Evolutionary conservation across 345 rosid species (phyloP).

Genomic region (Populus deltoides): DNA sequence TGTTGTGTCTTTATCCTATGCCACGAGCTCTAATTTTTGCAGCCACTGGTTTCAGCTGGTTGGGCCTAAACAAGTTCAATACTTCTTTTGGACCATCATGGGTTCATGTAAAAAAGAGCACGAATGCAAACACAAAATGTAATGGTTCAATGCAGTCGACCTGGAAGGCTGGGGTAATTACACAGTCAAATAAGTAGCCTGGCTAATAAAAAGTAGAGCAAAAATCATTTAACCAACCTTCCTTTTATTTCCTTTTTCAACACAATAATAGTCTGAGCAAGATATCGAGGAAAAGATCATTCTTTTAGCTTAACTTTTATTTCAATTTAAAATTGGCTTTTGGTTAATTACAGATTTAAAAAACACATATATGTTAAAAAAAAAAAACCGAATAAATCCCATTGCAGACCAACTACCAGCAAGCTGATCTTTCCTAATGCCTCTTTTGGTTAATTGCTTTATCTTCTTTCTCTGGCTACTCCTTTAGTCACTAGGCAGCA

Average conservation of each 20-base stretch:
- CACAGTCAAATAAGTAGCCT: slow-evolving; percentile 13
- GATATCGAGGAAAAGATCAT: not conserved
- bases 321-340: not conserved
- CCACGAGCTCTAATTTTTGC: slow-evolving; percentile 11
- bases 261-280: slow-evolving; percentile 7
- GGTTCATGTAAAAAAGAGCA: not conserved
- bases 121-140: not conserved
- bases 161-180: not conserved
- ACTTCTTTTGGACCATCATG: not conserved
- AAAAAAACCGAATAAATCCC: not conserved
- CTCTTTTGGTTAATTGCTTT: not conserved
- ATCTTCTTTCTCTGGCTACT: not conserved
- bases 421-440: slow-evolving; percentile 11
- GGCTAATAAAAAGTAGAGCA: slow-evolving; percentile 14
- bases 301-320: not conserved
- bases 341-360: not conserved
- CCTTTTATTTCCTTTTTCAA: slow-evolving; percentile 14
- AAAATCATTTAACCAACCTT: slow-evolving; percentile 20
- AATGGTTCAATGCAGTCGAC: not conserved
- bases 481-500: slow-evolving; percentile 1
- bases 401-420: not conserved
- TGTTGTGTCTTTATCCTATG: not conserved
- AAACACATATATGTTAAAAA: too few relatives aligned
- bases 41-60: slow-evolving; percentile 13
- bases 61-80: slow-evolving; percentile 22